Conservation (phyloP, 75 land plant species). For the Selaginella moellendorffii region DNA sequence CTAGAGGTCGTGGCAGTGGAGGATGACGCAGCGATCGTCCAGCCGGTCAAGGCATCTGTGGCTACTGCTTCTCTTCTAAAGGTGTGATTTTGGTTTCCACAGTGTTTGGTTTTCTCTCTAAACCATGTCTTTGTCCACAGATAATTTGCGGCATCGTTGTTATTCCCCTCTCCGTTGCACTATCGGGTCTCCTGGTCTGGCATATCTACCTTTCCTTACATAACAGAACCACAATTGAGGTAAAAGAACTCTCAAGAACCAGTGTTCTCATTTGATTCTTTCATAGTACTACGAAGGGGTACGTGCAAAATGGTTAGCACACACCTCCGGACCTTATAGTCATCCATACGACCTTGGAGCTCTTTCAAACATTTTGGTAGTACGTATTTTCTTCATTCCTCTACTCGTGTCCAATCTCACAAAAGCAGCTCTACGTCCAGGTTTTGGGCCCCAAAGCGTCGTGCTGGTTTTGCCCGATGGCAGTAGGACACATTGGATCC, state of each 20-base stretch:
- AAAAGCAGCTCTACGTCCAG: no score
- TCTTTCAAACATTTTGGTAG: conserved; percentile 42
- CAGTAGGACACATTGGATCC: no score
- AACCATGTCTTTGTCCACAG: conserved; percentile 33
- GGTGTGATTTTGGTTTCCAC: not conserved
- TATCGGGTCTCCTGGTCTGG: conserved; percentile 49
- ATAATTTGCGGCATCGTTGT: conserved; percentile 27
- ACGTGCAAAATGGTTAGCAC: conserved; percentile 59
- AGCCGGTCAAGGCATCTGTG: not conserved
- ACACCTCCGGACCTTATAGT: conserved; percentile 61
- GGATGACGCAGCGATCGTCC: not conserved
- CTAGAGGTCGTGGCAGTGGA: not conserved
- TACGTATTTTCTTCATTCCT: no score
- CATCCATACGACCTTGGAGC: conserved; percentile 64
- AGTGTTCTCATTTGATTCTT: not conserved
- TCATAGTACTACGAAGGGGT: conserved; percentile 51
- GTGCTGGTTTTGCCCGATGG: no score
- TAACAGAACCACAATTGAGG: conserved; percentile 86
- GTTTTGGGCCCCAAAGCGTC: no score
- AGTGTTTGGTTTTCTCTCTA: not conserved
- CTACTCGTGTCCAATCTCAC: no score
- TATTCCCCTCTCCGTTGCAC: conserved; percentile 24
- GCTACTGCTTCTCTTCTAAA: not conserved
- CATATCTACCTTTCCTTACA: conserved; percentile 52
- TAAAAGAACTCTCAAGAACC: conserved; percentile 3